phyloP scores from a whole-genome alignment of 2,329 filamentous ascomycete species.

The Aspergillus versicolor region DNA sequence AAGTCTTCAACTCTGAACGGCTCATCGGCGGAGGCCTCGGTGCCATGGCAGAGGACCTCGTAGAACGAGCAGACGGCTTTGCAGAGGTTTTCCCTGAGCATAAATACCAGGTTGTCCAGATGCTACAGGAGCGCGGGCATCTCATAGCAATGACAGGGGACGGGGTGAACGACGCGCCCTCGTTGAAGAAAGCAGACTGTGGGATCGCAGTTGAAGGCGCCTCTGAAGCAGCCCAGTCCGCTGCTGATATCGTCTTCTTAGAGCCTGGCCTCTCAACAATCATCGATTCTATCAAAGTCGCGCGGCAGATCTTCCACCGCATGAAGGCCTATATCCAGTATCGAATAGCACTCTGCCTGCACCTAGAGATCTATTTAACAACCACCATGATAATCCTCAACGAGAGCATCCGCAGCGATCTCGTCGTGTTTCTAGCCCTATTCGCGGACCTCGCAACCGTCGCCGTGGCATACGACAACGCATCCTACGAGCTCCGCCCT shows the following conservation, averaged over 20 bases:
- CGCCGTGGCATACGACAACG: conserved; percentile 78
- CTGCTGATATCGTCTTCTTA: conserved; percentile 72
- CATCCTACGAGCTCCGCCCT: conserved; percentile 71
- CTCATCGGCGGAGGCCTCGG: conserved; percentile 74
- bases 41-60: conserved; percentile 71
- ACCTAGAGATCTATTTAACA: conserved; percentile 73
- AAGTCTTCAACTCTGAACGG: conserved; percentile 78
- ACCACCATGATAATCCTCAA: conserved; percentile 78
- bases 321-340: conserved; percentile 82
- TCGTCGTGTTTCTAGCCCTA: conserved; percentile 76
- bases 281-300: conserved; percentile 70
- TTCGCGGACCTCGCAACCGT: conserved; percentile 80
- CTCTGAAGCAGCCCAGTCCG: conserved; percentile 70
- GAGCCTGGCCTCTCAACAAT: conserved; percentile 72
- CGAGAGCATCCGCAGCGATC: conserved; percentile 70
- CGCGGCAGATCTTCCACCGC: conserved; percentile 73
- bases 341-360: conserved; percentile 72
- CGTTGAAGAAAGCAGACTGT: conserved; percentile 71
- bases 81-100: conserved; percentile 74
- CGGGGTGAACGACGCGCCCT: conserved; percentile 72
- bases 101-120: conserved; percentile 74
- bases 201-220: conserved; percentile 73
- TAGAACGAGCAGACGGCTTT: conserved; percentile 72
- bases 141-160: conserved; percentile 75
- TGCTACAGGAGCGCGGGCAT: conserved; percentile 71